phyloP scores from a whole-genome alignment of 2,329 filamentous ascomycete species.

The Microdochium nivale region DNA sequence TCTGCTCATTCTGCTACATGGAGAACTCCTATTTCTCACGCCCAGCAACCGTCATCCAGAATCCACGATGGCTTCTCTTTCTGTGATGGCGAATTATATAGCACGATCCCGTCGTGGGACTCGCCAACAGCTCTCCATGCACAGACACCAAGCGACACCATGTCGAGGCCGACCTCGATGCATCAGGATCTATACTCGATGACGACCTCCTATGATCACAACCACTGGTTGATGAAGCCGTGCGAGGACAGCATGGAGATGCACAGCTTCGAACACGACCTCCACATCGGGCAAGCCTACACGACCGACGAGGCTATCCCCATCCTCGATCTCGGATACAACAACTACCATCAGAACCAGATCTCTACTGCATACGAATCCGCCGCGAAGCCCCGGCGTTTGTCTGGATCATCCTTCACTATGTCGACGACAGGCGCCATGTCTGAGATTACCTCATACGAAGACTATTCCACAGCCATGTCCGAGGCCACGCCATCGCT shows the following conservation, averaged over 20 bases:
- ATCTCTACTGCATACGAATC: slow-evolving; percentile 42
- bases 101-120: slow-evolving; percentile 47
- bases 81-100: slow-evolving; percentile 44
- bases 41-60: slow-evolving; percentile 46
- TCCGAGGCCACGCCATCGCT: slow-evolving; percentile 58
- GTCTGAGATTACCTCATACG: slow-evolving; percentile 62
- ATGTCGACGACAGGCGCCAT: slow-evolving; percentile 58
- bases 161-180: slow-evolving; percentile 46
- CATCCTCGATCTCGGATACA: slow-evolving; percentile 51
- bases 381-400: slow-evolving; percentile 47
- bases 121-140: slow-evolving; percentile 40
- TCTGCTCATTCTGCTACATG: slow-evolving; percentile 33
- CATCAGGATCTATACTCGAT: slow-evolving; percentile 49
- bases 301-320: slow-evolving; percentile 55
- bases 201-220: slow-evolving; percentile 31
- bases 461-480: slow-evolving; percentile 58
- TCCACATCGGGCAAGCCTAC: slow-evolving; percentile 53
- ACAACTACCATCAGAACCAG: slow-evolving; percentile 36
- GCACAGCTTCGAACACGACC: slow-evolving; percentile 45
- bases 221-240: slow-evolving; percentile 44
- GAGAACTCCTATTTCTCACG: slow-evolving; percentile 45
- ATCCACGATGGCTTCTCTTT: slow-evolving; percentile 56
- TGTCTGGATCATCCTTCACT: slow-evolving; percentile 67
- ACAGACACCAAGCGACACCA: slow-evolving; percentile 41
- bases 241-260: slow-evolving; percentile 50